Base-by-base conservation (phyloP, 163 green algal species). In the Dunaliella salina region DNA sequence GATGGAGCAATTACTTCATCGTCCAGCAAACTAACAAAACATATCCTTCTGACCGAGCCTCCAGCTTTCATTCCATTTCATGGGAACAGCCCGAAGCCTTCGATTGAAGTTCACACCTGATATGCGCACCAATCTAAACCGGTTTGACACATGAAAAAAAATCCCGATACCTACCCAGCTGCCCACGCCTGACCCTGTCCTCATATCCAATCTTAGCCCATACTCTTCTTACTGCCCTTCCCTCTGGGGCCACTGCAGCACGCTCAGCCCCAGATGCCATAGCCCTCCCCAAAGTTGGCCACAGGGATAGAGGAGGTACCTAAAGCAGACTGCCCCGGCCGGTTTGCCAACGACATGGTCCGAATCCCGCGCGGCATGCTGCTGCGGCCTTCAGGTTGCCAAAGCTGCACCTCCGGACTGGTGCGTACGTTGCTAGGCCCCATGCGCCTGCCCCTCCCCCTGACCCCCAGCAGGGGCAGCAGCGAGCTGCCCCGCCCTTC, bases 211-310 rank as follows among this genome's bases (percentile, higher is more conserved):
- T 50, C 40, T 8, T 50, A 15, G 40, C 8, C 40, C 8, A 50
- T 50, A 50, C 40, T 50, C 4, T 50, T 15, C 40, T 8, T 50
- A 50, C 3, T 8, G 24, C 24, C 20, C 63, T 75, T 15, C 63
- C 20, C 63, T 1, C 24, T 75, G 63, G 17, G 40, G 5, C 29
- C 75, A 25, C 75, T 81, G 15, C 75, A 81, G 32, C n/a, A 5
- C 17, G 18, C 75, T 83, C 80, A 83, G 33, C 80, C 80, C 80
- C 80, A 83, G 33, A 83, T 83, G 33, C 82, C 82, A 32, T 85
- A 85, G 29, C 83, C 83, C 33, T 85, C 83, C 59, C 83, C 83
- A 50, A 85, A 85, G 63, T 85, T 85, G 3, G 45, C 83, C 22
- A 40, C 26, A 17, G 83, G 83, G 32, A 85, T 85, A 33, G 83